Percentiles rank a stretch among this genome's conserved stretches.
These are phyloP conservation scores for Apiotrichum gracile DNA, from an alignment of 1,284 basidiomycete species.

Conservation along the genomic window DNA sequence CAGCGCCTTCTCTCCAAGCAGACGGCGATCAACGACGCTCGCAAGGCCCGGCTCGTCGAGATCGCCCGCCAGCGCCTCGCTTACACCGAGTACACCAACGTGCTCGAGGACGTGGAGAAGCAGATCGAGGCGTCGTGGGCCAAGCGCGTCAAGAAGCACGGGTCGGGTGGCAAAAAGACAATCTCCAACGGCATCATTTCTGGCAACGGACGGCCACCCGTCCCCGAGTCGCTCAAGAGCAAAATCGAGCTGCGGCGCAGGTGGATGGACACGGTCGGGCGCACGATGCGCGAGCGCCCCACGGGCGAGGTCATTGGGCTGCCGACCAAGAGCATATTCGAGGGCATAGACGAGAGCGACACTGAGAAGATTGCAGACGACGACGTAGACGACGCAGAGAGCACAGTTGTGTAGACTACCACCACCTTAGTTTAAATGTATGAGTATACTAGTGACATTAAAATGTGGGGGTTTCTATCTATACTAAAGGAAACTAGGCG, in stretches of 20 bases:
- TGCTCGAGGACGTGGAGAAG: conserved; percentile 74
- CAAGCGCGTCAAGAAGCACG: conserved; percentile 49
- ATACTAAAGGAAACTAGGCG: too few species aligned
- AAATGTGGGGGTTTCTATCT: background rate
- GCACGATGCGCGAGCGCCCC: conserved; percentile 59
- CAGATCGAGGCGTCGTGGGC: conserved; percentile 56
- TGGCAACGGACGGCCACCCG: conserved; percentile 55
- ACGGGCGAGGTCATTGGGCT: conserved; percentile 66
- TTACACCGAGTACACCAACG: conserved; percentile 78
- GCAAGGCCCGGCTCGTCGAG: conserved; percentile 64
- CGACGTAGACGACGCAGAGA: conserved; percentile 26
- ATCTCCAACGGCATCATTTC: conserved; percentile 46
- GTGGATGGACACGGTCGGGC: conserved; percentile 67
- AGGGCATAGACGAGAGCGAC: conserved; percentile 56
- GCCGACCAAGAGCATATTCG: conserved; percentile 65
- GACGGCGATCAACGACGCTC: conserved; percentile 71
- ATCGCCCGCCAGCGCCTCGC: conserved; percentile 83
- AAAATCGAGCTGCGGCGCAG: conserved; percentile 63
- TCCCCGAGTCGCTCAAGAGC: conserved; percentile 65
- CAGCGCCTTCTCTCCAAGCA: conserved; percentile 76
- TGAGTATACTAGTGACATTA: conserved; percentile 4
- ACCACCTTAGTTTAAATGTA: background rate
- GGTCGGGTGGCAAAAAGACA: conserved; percentile 50
- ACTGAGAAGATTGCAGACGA: conserved; percentile 45
- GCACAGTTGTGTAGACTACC: conserved; percentile 9